These are phyloP conservation scores for Setomelanomma holmii DNA, from an alignment of 2,329 filamentous ascomycete species.

Conservation along the genomic window DNA sequence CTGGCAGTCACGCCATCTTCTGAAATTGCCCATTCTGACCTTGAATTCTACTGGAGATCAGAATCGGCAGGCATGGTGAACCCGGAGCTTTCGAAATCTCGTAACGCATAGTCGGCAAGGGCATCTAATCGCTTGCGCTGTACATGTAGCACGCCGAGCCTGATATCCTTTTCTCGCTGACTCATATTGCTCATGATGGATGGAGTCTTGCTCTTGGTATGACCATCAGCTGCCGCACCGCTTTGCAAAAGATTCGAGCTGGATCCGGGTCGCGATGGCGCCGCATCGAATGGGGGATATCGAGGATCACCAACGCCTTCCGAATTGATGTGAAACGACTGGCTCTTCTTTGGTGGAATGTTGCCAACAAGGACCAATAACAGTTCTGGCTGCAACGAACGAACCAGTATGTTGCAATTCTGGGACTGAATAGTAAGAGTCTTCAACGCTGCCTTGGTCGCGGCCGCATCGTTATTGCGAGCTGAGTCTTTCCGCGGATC, in stretches of 20 bases:
- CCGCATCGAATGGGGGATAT: slow-evolving; percentile 40
- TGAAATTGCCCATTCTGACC: background rate
- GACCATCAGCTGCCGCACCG: slow-evolving; percentile 9
- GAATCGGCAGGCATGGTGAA: slow-evolving; percentile 58
- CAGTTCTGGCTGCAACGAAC: slow-evolving; percentile 54
- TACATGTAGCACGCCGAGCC: slow-evolving; percentile 53
- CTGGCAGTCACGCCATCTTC: background rate
- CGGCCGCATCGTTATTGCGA: slow-evolving; percentile 10
- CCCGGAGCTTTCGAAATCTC: slow-evolving; percentile 53
- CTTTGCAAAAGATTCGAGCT: slow-evolving; percentile 10
- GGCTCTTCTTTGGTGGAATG: slow-evolving; percentile 51
- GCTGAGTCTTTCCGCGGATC: slow-evolving; percentile 16
- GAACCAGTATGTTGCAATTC: slow-evolving; percentile 55
- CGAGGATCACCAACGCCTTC: slow-evolving; percentile 51
- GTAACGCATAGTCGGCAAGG: slow-evolving; percentile 52
- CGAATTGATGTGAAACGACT: slow-evolving; percentile 52
- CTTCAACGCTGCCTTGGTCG: slow-evolving; percentile 40
- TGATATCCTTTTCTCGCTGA: slow-evolving; percentile 45
- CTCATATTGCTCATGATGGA: slow-evolving; percentile 49
- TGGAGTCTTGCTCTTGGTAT: slow-evolving; percentile 29
- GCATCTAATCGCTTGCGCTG: slow-evolving; percentile 58
- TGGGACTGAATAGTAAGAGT: slow-evolving; percentile 57
- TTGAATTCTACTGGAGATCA: slow-evolving; percentile 33
- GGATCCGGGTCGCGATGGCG: slow-evolving; percentile 10
- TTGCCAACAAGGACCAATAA: slow-evolving; percentile 58